These are phyloP conservation scores for Podila minutissima DNA, from an alignment of 192 early-diverging fungal species.

Conservation along the genomic window DNA sequence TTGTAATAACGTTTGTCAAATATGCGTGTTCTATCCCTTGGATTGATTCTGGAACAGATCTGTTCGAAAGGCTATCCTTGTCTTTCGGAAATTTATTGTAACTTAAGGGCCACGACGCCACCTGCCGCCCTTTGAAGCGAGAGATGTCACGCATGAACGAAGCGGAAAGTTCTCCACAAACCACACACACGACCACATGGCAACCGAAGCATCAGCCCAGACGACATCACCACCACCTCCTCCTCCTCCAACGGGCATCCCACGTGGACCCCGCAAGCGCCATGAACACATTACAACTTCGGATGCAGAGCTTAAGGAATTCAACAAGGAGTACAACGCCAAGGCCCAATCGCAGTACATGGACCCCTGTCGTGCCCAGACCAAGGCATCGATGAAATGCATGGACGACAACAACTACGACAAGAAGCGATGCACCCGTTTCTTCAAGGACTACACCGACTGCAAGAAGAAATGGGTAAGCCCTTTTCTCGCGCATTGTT, in stretches of 20 bases:
- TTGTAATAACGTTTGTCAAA: no score
- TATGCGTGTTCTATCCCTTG: no score
- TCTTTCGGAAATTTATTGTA: no score
- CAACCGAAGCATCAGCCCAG: no score
- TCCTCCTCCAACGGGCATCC: neutral
- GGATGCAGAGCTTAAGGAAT: conserved; percentile 46
- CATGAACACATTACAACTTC: conserved; percentile 44
- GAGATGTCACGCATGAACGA: no score
- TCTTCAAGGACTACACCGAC: conserved; percentile 62
- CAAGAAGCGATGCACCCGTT: conserved; percentile 57
- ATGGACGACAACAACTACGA: conserved; percentile 64
- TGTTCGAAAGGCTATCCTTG: no score
- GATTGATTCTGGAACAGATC: no score
- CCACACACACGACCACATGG: no score
- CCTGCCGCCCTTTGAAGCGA: no score
- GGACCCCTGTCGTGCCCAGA: conserved; percentile 62
- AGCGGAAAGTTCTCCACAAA: no score
- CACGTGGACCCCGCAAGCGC: conserved; percentile 14
- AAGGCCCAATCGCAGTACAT: conserved; percentile 64
- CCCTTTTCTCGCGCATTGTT: neutral
- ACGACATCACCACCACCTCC: no score
- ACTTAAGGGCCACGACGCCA: no score
- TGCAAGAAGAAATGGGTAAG: conserved; percentile 70
- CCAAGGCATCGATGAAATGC: conserved; percentile 61
- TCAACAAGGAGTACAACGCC: conserved; percentile 54